A percentile compares a stretch with the other conserved stretches of the same genome.
Conservation (phyloP, 78 protist species). For the Dictyostelium firmibasis region DNA sequence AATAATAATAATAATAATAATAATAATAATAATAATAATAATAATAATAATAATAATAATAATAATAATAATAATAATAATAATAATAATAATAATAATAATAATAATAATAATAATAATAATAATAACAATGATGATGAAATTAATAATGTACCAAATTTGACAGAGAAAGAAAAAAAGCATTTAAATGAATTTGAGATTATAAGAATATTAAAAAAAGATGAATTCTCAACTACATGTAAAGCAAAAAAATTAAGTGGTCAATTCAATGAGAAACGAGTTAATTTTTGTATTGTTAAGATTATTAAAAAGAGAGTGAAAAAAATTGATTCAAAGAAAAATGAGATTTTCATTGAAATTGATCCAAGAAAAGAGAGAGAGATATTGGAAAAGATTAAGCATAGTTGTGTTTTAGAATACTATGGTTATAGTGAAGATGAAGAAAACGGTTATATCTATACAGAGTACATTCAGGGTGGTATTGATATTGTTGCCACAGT, state of each 20-base stretch:
- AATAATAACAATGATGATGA: too few species aligned
- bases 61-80: too few species aligned
- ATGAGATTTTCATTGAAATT: background rate
- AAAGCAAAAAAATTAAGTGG: background rate
- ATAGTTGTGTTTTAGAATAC: background rate
- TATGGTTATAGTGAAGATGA: background rate
- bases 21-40: too few species aligned
- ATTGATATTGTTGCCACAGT: background rate
- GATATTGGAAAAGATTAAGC: background rate
- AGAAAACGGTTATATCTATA: background rate
- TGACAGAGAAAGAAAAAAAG: background rate
- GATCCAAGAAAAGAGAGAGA: background rate
- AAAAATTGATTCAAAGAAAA: background rate
- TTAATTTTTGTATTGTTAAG: background rate
- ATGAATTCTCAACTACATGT: background rate
- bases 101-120: background rate
- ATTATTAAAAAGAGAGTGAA: background rate
- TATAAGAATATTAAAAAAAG: background rate
- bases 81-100: background rate
- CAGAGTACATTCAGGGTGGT: background rate
- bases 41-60: too few species aligned
- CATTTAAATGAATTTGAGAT: background rate
- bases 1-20: too few species aligned
- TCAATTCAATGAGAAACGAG: background rate
- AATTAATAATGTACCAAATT: background rate